Conservation (phyloP, 2,329 filamentous ascomycete species). For the Ophidiomyces ophidiicola region DNA sequence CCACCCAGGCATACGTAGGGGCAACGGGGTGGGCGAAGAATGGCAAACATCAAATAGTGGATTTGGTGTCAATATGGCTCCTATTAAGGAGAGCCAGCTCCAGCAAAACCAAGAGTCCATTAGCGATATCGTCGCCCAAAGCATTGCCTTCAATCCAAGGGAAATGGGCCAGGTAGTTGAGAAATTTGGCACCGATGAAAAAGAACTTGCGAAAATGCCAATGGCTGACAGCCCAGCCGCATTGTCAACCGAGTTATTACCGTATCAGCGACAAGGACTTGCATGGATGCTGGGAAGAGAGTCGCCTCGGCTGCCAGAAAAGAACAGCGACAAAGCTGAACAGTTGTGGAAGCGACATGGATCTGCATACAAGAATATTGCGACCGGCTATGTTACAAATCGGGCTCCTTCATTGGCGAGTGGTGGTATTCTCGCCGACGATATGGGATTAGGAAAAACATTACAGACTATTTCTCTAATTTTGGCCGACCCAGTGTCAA, state of each 20-base stretch:
- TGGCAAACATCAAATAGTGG: slow-evolving; percentile 20
- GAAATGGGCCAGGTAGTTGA: slow-evolving; percentile 54
- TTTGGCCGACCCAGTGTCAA: slow-evolving; percentile 40
- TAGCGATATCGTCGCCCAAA: slow-evolving; percentile 53
- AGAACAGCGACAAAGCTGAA: slow-evolving; percentile 48
- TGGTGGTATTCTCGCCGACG: slow-evolving; percentile 77
- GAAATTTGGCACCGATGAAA: slow-evolving; percentile 58
- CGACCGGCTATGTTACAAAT: slow-evolving; percentile 54
- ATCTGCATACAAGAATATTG: slow-evolving; percentile 51
- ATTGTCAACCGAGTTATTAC: slow-evolving; percentile 56
- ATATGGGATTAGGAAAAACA: slow-evolving; percentile 89
- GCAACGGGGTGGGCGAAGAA: slow-evolving; percentile 13
- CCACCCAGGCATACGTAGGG: slow-evolving; percentile 20
- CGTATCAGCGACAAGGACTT: slow-evolving; percentile 68
- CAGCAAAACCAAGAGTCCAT: slow-evolving; percentile 34
- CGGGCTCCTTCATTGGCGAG: slow-evolving; percentile 53
- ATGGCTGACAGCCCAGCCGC: slow-evolving; percentile 55
- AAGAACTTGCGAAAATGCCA: slow-evolving; percentile 57
- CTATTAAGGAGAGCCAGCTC: slow-evolving; percentile 15
- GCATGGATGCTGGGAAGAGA: slow-evolving; percentile 74
- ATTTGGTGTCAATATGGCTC: slow-evolving; percentile 28
- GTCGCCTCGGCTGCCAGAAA: slow-evolving; percentile 50
- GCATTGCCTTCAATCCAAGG: slow-evolving; percentile 55
- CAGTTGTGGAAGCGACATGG: slow-evolving; percentile 62
- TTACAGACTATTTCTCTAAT: slow-evolving; percentile 74